Evolutionary conservation across 805 yeast genomes (phyloP).

Genomic region (Myxozyma nipponensis): DNA sequence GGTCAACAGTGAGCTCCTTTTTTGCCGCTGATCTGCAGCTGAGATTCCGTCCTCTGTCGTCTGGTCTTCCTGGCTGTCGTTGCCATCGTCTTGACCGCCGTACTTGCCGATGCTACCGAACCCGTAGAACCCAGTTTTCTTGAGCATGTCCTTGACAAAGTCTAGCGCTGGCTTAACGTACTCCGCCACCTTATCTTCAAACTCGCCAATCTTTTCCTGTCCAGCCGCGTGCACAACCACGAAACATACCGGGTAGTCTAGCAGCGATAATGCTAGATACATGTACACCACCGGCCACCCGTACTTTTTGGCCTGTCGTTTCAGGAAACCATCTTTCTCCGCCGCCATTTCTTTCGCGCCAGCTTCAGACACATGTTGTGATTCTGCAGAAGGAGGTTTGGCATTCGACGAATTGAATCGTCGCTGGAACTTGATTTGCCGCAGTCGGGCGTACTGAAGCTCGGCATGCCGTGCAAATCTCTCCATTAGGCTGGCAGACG

Average conservation of each 20-base stretch:
- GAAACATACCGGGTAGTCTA: conserved; percentile 84
- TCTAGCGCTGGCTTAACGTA: conserved; percentile 9
- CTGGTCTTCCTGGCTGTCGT: neutral
- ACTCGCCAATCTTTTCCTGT: conserved; percentile 68
- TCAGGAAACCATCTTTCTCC: conserved; percentile 34
- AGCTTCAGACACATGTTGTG: too few relatives aligned
- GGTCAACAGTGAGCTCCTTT: conserved; percentile 52
- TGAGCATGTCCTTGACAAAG: conserved; percentile 6
- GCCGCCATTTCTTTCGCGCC: too few relatives aligned
- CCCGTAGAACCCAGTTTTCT: conserved; percentile 7
- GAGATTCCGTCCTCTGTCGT: neutral
- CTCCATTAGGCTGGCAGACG: too few relatives aligned
- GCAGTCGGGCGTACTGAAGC: too few relatives aligned
- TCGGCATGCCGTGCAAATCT: too few relatives aligned
- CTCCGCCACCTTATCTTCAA: conserved; percentile 45
- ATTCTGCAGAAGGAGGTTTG: too few relatives aligned
- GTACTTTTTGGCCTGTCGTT: conserved; percentile 72
- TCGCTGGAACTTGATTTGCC: too few relatives aligned
- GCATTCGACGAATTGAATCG: too few relatives aligned
- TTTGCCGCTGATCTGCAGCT: conserved; percentile 30
- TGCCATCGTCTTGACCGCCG: neutral
- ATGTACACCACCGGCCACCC: conserved; percentile 91
- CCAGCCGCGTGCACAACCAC: conserved; percentile 81
- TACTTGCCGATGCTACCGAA: neutral
- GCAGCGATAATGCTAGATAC: conserved; percentile 62